Conservation (phyloP, 164 flowering plant species). For the Piper betle region DNA sequence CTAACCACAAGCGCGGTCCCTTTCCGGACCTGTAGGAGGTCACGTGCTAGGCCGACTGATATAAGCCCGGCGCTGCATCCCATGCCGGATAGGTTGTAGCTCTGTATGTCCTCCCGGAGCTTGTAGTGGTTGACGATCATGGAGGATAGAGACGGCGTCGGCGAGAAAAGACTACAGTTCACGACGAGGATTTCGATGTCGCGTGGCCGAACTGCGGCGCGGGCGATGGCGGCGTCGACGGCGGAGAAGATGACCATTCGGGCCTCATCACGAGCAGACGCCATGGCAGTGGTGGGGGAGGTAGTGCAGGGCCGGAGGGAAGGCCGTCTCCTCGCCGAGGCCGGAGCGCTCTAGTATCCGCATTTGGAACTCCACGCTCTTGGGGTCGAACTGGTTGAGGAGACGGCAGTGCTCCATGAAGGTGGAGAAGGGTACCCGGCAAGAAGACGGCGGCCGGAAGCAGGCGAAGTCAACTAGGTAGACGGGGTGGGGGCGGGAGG, state of each 20-base stretch:
- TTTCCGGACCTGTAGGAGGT: constrained; percentile 13
- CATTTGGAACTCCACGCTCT: constrained; percentile 12
- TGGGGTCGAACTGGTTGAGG: constrained; percentile 1
- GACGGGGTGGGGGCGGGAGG: constrained; percentile 6
- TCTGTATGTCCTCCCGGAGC: constrained; percentile 13
- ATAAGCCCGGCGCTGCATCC: constrained; percentile 19
- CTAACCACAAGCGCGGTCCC: constrained; percentile 8
- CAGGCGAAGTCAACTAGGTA: constrained; percentile 20
- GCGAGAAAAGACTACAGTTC: constrained; percentile 13
- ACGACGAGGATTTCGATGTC: constrained; percentile 16
- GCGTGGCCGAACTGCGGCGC: constrained; percentile 8
- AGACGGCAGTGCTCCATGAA: constrained; percentile 10
- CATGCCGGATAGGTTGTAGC: constrained; percentile 19
- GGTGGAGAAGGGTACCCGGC: constrained; percentile 11
- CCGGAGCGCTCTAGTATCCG: constrained; percentile 14
- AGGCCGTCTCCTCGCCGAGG: constrained; percentile 11
- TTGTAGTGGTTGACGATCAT: constrained; percentile 18
- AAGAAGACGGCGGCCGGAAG: constrained; percentile 11
- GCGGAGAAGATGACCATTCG: constrained; percentile 12
- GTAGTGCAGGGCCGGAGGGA: constrained; percentile 10
- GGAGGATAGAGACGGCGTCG: constrained; percentile 15
- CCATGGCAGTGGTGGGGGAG: constrained; percentile 12
- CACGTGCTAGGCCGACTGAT: constrained; percentile 11
- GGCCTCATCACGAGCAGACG: constrained; percentile 4
- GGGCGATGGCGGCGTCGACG: constrained; percentile 4